Percentiles rank a stretch among this genome's conserved stretches.
Evolutionary conservation across 257 asterid genomes (phyloP).

Genomic region (Solanum habrochaites): DNA sequence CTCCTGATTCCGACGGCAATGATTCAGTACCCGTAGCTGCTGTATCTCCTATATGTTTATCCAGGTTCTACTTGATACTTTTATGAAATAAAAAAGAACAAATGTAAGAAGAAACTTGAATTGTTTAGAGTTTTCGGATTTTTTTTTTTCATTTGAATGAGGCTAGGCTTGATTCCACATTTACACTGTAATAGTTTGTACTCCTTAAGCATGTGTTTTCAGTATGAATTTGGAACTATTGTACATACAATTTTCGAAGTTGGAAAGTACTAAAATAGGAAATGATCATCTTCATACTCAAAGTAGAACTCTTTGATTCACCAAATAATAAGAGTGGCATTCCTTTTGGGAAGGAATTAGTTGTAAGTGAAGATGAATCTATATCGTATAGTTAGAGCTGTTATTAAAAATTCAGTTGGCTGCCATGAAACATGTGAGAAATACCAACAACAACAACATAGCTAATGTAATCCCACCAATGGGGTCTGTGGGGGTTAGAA

Average conservation of each 20-base stretch:
- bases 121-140: background rate
- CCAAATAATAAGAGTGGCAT: background rate
- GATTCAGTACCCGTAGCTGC: slow-evolving; percentile 5
- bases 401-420: background rate
- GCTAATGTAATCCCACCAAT: background rate
- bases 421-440: background rate
- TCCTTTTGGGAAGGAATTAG: background rate
- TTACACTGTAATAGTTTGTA: background rate
- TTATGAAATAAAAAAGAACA: background rate
- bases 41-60: slow-evolving; percentile 11
- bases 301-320: background rate
- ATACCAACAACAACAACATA: background rate
- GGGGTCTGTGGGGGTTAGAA: background rate
- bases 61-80: slow-evolving; percentile 23
- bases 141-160: background rate
- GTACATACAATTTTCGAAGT: background rate
- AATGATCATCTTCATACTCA: background rate
- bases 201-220: background rate
- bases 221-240: background rate
- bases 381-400: background rate
- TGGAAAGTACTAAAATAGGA: background rate
- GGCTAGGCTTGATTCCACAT: background rate
- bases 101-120: background rate
- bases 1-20: slow-evolving; percentile 39
- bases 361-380: background rate